Conservation (phyloP, 2,329 filamentous ascomycete genomes). For the Cladosporium sp. region DNA sequence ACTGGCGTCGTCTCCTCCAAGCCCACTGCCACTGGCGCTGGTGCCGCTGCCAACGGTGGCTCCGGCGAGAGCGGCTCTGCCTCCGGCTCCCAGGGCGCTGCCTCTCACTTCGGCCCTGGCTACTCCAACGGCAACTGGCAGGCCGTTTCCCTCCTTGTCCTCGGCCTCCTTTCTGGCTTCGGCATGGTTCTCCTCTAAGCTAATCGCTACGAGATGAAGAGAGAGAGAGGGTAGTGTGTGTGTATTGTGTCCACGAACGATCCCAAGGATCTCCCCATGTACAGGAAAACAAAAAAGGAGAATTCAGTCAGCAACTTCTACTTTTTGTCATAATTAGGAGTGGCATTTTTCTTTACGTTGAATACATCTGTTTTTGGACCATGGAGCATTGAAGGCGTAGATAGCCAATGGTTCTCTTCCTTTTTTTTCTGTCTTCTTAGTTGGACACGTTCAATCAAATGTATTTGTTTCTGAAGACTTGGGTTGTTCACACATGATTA, state of each 20-base stretch:
- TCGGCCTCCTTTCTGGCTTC: conserved; percentile 34
- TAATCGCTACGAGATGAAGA: background rate
- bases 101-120: conserved; percentile 26
- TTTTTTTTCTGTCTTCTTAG: background rate
- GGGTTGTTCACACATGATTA: too few relatives aligned
- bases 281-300: background rate
- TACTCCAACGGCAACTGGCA: conserved; percentile 32
- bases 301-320: background rate
- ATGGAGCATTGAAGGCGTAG: background rate
- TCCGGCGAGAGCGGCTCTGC: conserved; percentile 26
- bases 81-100: conserved; percentile 28
- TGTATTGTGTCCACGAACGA: background rate
- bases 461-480: background rate
- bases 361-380: background rate
- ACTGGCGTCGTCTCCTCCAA: conserved; percentile 57
- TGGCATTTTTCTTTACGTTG: background rate
- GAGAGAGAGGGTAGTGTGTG: background rate
- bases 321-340: background rate
- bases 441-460: background rate
- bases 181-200: conserved; percentile 39
- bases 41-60: conserved; percentile 33
- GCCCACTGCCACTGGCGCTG: conserved; percentile 46
- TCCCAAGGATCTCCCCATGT: conserved; percentile 2
- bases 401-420: background rate
- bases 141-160: conserved; percentile 27